These are phyloP conservation scores for Cairneyella variabilis DNA, from an alignment of 495 filamentous ascomycete species.

Conservation along the genomic window DNA sequence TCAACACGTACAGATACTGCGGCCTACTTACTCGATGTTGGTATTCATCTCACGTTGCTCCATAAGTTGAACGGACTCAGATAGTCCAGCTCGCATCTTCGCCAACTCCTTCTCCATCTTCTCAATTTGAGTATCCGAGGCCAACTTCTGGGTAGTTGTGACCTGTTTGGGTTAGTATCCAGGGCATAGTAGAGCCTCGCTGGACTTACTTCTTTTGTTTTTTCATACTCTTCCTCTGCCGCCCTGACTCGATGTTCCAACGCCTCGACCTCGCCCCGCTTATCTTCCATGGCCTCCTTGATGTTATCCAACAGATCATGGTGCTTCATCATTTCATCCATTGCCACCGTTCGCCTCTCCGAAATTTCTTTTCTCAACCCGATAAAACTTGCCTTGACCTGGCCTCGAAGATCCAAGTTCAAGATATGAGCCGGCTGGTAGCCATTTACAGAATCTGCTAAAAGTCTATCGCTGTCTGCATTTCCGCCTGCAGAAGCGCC, in stretches of 20 bases:
- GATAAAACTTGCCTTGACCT: slow-evolving; percentile 74
- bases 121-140: slow-evolving; percentile 88
- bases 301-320: slow-evolving; percentile 88
- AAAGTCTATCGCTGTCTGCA: slow-evolving; percentile 56
- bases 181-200: not conserved
- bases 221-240: slow-evolving; percentile 90
- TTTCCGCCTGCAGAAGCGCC: slow-evolving; percentile 41
- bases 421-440: slow-evolving; percentile 87
- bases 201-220: slow-evolving; percentile 69
- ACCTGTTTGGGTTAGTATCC: slow-evolving; percentile 39
- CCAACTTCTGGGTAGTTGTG: slow-evolving; percentile 79
- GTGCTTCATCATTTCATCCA: slow-evolving; percentile 86
- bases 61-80: slow-evolving; percentile 86
- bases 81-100: slow-evolving; percentile 80
- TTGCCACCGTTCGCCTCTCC: slow-evolving; percentile 71
- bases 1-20: not conserved
- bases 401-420: slow-evolving; percentile 77
- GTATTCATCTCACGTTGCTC: slow-evolving; percentile 96
- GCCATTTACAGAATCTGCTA: slow-evolving; percentile 75
- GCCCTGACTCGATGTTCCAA: slow-evolving; percentile 81
- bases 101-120: slow-evolving; percentile 97
- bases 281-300: slow-evolving; percentile 93
- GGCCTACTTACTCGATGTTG: slow-evolving; percentile 73
- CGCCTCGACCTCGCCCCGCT: slow-evolving; percentile 83
- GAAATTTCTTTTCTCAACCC: slow-evolving; percentile 81